phyloP scores from a whole-genome alignment of 1,284 basidiomycete species.

The Apiotrichum veenhuisii region DNA sequence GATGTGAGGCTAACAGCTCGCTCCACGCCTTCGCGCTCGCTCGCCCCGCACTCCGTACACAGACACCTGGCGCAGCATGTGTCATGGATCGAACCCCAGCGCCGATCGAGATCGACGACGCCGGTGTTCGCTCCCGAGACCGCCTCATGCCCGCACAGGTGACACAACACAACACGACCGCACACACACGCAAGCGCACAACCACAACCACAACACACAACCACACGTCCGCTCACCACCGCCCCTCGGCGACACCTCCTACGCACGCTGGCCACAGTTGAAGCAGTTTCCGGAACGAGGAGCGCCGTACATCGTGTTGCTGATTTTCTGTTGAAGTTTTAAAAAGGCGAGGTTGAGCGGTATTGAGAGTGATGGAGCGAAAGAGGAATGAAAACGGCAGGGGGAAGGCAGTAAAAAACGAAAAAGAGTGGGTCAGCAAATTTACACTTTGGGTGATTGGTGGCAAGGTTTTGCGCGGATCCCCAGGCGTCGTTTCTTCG shows the following conservation, averaged over 20 bases:
- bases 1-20: slow-evolving; percentile 26
- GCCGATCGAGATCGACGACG: neutral
- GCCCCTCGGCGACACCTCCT: slow-evolving; percentile 8
- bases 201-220: slow-evolving; percentile 11
- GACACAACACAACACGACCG: no score
- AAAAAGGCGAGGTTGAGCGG: neutral
- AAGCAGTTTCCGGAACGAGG: slow-evolving; percentile 45
- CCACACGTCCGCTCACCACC: slow-evolving; percentile 12
- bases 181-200: neutral
- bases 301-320: slow-evolving; percentile 40
- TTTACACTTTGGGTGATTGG: neutral
- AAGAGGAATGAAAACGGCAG: neutral
- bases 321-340: neutral
- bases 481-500: neutral
- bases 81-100: neutral
- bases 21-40: slow-evolving; percentile 29
- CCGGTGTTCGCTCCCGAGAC: neutral
- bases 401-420: no score
- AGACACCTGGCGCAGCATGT: slow-evolving; percentile 11
- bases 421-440: neutral
- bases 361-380: neutral
- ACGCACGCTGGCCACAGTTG: slow-evolving; percentile 49
- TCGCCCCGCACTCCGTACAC: slow-evolving; percentile 33
- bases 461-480: neutral
- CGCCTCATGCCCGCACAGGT: neutral